phyloP scores from a whole-genome alignment of 2,329 filamentous ascomycete species.

The Zasmidium angulare region DNA sequence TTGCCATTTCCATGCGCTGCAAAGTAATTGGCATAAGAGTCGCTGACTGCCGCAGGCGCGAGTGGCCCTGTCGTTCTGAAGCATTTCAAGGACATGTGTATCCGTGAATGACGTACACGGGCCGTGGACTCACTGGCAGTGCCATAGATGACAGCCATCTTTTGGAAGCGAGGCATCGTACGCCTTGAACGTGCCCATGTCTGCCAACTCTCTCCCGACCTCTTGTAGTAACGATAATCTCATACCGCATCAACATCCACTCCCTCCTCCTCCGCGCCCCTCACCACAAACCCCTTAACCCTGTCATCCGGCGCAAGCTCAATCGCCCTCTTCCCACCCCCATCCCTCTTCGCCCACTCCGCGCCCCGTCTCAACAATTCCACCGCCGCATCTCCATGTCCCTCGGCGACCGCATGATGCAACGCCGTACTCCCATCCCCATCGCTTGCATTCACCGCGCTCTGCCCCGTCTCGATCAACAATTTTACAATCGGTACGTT shows the following conservation, averaged over 20 bases:
- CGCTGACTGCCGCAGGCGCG: too few relatives aligned
- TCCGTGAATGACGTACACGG: too few relatives aligned
- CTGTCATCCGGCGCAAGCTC: constrained; percentile 84
- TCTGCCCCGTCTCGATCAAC: constrained; percentile 72
- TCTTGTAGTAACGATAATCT: too few relatives aligned
- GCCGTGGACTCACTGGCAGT: too few relatives aligned
- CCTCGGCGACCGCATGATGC: constrained; percentile 80
- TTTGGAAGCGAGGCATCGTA: too few relatives aligned
- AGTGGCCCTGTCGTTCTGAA: too few relatives aligned
- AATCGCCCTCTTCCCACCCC: constrained; percentile 68
- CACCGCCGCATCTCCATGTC: constrained; percentile 77
- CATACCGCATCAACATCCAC: constrained; percentile 57
- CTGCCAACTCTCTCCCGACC: too few relatives aligned
- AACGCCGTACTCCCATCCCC: constrained; percentile 80
- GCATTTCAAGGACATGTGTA: too few relatives aligned
- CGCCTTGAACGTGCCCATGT: too few relatives aligned
- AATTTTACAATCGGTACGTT: constrained; percentile 78
- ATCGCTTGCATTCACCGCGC: constrained; percentile 82
- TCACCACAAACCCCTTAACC: constrained; percentile 73
- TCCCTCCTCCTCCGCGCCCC: constrained; percentile 79
- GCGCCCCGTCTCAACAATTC: constrained; percentile 81
- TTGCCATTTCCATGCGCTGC: too few relatives aligned
- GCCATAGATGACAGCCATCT: too few relatives aligned
- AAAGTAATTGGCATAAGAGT: too few relatives aligned
- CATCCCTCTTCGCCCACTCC: constrained; percentile 74